These are phyloP conservation scores for Naganishia albida DNA, from an alignment of 1,284 basidiomycete species.

Conservation along the genomic window DNA sequence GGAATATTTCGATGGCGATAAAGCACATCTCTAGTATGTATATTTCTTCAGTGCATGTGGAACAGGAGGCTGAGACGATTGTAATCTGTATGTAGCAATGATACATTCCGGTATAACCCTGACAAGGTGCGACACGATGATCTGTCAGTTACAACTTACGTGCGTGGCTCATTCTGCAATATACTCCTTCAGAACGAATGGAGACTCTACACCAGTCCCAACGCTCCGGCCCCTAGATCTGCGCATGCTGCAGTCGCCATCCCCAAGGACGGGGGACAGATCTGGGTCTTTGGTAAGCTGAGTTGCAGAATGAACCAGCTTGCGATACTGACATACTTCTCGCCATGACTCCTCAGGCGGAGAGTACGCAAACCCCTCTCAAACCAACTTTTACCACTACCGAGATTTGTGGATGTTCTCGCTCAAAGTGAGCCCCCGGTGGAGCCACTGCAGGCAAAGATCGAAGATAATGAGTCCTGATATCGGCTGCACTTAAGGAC, in stretches of 20 bases:
- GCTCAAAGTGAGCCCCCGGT: conserved; percentile 41
- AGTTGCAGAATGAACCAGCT: background rate
- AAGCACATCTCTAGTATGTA: conserved; percentile 55
- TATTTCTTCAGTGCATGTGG: background rate
- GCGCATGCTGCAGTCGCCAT: conserved; percentile 77
- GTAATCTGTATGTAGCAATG: conserved; percentile 54
- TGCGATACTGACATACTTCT: background rate
- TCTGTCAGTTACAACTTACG: background rate
- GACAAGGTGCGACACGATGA: conserved; percentile 62
- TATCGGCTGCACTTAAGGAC: conserved; percentile 40
- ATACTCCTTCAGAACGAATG: conserved; percentile 65
- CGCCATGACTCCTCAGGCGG: conserved; percentile 59
- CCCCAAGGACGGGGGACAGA: conserved; percentile 73
- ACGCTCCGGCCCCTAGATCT: conserved; percentile 78
- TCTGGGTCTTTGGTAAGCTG: conserved; percentile 74
- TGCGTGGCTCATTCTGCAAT: conserved; percentile 40
- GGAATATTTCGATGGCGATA: conserved; percentile 81
- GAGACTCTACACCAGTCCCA: conserved; percentile 77
- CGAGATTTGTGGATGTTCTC: conserved; percentile 75
- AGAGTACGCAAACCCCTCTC: conserved; percentile 80
- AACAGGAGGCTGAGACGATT: conserved; percentile 36
- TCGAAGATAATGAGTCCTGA: background rate
- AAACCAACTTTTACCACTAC: conserved; percentile 89
- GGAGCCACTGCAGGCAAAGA: conserved; percentile 36
- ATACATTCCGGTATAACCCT: conserved; percentile 76